Evolutionary conservation across 352 stramenopile species (phyloP), one percentile per base, ranked within the genome.

Genomic region (Globisporangium nodosum): DNA sequence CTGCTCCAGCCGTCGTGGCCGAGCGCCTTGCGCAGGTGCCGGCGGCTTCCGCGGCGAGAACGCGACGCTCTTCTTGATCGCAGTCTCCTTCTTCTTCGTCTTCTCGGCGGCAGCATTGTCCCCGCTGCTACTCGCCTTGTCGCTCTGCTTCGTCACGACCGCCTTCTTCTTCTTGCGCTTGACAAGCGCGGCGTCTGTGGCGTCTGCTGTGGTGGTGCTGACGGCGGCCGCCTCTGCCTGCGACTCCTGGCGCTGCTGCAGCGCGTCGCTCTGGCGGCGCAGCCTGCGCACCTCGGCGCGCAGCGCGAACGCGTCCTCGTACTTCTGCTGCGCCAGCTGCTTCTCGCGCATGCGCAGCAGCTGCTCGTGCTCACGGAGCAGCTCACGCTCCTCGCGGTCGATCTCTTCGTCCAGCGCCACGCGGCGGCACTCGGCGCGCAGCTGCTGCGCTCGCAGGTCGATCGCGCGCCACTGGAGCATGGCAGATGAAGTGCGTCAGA

Each of bases 351-450:
- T 58, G 6, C 57, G 60, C 48, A 74, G 39, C 24, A 77, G 40
- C 12, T 67, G 56, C 47, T 77, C 69, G 33, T 71, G 68, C 31
- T 87, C 81, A 37, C 57, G 59, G 27, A 78, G 27, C 37, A 76
- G 64, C 37, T 66, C 67, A 24, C 58, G 49, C 59, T 90, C 69
- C 55, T 90, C 74, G 52, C 70, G 16, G 43, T 90, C 77, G 52
- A 87, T 74, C 11, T 77, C 60, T 18, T 85, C 72, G 20, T 70
- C 62, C 56, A 87, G 54, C 40, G 72, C 58, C 39, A 85, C 60
- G 39, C 81, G 76, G 54, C 78, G 66, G 61, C 71, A 86, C 42
- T 71, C 73, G 64, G 88, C 88, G 11, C 61, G 72, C 31, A 90
- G 64, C 57, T 81, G 69, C 57, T 87, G 66, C 15, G 65, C 49